Percentiles rank a stretch among this genome's conserved stretches.
Conservation (phyloP, 495 filamentous ascomycete species). For the Melanomma pulvis-pyrius region DNA sequence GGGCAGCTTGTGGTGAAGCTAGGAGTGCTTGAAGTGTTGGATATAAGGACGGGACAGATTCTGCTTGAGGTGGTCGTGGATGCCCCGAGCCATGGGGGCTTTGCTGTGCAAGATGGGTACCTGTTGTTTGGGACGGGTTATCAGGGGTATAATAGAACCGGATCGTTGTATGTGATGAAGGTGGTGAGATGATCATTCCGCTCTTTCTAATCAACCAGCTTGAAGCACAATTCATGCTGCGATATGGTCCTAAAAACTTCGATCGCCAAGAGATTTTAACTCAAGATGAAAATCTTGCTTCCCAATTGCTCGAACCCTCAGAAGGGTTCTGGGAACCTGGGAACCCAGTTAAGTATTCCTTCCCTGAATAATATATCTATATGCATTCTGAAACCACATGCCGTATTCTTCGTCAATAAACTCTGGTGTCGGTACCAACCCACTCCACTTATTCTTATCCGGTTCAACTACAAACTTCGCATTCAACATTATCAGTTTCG, state of each 20-base stretch:
- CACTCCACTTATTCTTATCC: slow-evolving; percentile 23
- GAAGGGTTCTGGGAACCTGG: no score
- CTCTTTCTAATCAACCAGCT: no score
- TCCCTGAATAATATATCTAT: slow-evolving; percentile 21
- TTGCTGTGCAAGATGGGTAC: slow-evolving; percentile 19
- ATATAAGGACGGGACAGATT: slow-evolving; percentile 8
- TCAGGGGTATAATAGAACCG: background rate
- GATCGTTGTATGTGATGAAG: slow-evolving; percentile 15
- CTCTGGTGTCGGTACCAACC: slow-evolving; percentile 21
- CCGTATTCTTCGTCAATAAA: slow-evolving; percentile 23
- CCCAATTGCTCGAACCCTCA: no score
- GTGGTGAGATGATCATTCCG: background rate
- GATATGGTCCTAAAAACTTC: no score
- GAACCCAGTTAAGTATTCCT: background rate
- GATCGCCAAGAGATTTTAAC: no score
- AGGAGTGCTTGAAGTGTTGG: slow-evolving; percentile 13
- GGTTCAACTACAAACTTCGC: slow-evolving; percentile 15
- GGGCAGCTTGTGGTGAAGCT: background rate
- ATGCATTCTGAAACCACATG: slow-evolving; percentile 19
- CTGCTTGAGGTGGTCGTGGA: slow-evolving; percentile 3
- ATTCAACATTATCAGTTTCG: background rate
- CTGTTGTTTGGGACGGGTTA: slow-evolving; percentile 31
- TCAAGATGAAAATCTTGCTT: no score
- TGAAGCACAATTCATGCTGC: no score
- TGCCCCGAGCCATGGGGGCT: slow-evolving; percentile 15